These are phyloP conservation scores for Vitis riparia DNA, from an alignment of 164 flowering plant species.

Conservation along the genomic window DNA sequence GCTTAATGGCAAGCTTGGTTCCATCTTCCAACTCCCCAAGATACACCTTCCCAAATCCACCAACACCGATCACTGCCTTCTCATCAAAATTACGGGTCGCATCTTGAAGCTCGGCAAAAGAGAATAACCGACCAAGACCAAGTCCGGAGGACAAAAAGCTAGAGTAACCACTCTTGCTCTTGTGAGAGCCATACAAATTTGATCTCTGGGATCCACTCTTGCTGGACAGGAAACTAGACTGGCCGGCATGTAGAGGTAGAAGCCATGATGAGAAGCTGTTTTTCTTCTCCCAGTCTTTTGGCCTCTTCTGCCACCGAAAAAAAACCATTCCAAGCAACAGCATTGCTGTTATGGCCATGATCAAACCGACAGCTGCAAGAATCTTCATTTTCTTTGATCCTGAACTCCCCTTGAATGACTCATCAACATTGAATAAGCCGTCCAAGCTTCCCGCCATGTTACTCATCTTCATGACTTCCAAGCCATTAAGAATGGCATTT, in stretches of 20 bases:
- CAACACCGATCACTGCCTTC: slow-evolving; percentile 73
- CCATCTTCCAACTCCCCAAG: slow-evolving; percentile 67
- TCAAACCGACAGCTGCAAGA: slow-evolving; percentile 43
- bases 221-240: slow-evolving; percentile 34
- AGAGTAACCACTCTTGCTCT: slow-evolving; percentile 50
- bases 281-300: slow-evolving; percentile 42
- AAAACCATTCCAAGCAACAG: slow-evolving; percentile 31
- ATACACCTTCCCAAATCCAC: slow-evolving; percentile 96
- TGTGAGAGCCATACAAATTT: slow-evolving; percentile 32
- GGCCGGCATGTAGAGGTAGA: slow-evolving; percentile 40
- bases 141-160: slow-evolving; percentile 32
- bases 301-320: slow-evolving; percentile 45
- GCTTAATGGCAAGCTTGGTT: slow-evolving; percentile 66
- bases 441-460: slow-evolving; percentile 67
- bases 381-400: slow-evolving; percentile 20
- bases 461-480: slow-evolving; percentile 87
- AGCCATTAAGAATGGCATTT: slow-evolving; percentile 79
- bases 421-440: slow-evolving; percentile 50
- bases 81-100: slow-evolving; percentile 79
- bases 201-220: slow-evolving; percentile 38
- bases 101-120: slow-evolving; percentile 51
- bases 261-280: slow-evolving; percentile 61
- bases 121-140: slow-evolving; percentile 61
- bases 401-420: slow-evolving; percentile 16
- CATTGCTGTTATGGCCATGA: slow-evolving; percentile 43